Evolutionary conservation across 768 basidiomycete genomes (phyloP), one percentile per base, ranked within the genome.

Genomic region (Naganishia antarctica): DNA sequence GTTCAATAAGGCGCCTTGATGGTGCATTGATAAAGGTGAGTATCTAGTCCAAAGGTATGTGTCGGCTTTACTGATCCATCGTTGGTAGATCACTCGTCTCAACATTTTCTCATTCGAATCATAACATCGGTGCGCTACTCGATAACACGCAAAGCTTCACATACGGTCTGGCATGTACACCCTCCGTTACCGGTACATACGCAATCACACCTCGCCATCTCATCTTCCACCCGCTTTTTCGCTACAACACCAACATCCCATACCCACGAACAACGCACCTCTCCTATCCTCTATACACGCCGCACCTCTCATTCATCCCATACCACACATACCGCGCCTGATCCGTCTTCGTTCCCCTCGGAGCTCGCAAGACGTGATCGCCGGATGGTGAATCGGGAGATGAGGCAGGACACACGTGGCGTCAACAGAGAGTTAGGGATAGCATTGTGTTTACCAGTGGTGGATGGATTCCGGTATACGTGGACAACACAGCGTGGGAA

Each of bases 311-410:
- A n/a, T 26, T 57, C 21, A 26, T 25, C 47, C 18, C n/a, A 7
- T 40, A n/a, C n/a, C 43, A 12, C n/a, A 37, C 21, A 57, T 57
- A n/a, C 53, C 25, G 53, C 53, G 53, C 53, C 53, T 41, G 53
- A 57, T 57, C 53, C 53, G 53, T 37, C 37, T 15, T 34, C 53
- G 53, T 32, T 40, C 37, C 45, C 45, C 25, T 49, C 28, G 25
- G 47, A 40, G 31, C 53, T 57, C 34, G 53, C 25, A 37, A 34
- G 31, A 57, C 53, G 53, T 57, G 53, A 57, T 57, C 53, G 53
- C 53, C 53, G 37, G 53, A 26, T 57, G 15, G 13, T 15, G 6
- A 9, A 21, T 4, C 11, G 13, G 53, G 34, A 5, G 34, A 25
- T 12, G 21, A 15, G 50, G 8, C 7, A 7, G 11, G 18, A 18